phyloP scores from a whole-genome alignment of 225 moss, liverwort and hornwort genomes.

The Straminergon stramineum region DNA sequence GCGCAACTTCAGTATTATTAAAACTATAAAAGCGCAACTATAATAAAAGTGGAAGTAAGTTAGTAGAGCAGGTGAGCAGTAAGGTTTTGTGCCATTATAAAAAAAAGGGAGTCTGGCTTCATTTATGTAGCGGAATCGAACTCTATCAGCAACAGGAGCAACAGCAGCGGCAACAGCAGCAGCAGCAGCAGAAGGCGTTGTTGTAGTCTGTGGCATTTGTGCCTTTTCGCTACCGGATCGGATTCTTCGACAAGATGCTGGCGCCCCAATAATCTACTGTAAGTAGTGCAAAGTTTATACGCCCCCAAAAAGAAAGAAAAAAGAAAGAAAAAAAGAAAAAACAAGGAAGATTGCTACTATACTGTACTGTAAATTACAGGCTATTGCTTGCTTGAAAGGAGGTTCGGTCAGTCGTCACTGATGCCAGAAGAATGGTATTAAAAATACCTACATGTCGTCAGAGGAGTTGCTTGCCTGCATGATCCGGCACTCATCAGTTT shows the following conservation, averaged over 20 bases:
- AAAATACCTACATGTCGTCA: neutral
- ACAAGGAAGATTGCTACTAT: neutral
- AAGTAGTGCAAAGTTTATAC: neutral
- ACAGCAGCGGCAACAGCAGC: neutral
- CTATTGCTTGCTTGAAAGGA: neutral
- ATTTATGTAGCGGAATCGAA: constrained; percentile 4
- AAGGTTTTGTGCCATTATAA: neutral
- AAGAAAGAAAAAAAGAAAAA: rapidly evolving
- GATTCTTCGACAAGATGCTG: constrained; percentile 1
- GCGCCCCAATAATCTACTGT: neutral
- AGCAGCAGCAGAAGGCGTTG: neutral
- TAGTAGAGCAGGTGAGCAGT: neutral
- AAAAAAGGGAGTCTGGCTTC: neutral
- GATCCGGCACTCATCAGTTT: neutral
- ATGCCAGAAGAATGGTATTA: neutral
- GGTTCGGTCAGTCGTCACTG: neutral
- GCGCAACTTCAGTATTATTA: too few relatives aligned
- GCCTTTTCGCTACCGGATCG: neutral
- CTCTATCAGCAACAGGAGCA: neutral
- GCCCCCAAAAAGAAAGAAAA: neutral
- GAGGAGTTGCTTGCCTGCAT: neutral
- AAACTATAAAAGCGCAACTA: too few relatives aligned
- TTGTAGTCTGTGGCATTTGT: neutral
- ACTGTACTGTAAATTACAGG: neutral
- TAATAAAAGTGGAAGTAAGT: neutral